Evolutionary conservation across 352 stramenopile species (phyloP).

Genomic region (Pseudoperonospora humuli): DNA sequence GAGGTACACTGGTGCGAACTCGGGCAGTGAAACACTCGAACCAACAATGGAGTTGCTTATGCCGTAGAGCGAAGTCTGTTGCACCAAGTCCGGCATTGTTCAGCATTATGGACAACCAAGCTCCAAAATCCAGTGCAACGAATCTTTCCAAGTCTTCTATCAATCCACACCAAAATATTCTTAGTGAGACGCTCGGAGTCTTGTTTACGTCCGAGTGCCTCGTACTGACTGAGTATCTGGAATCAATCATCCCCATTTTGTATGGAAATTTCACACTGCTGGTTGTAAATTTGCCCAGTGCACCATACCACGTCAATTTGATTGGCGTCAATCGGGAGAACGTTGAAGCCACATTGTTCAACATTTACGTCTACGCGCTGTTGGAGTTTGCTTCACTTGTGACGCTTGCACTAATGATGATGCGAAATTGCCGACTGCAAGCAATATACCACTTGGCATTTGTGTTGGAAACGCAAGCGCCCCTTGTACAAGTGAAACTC

Average conservation of each 20-base stretch:
- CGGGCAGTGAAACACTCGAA: background rate
- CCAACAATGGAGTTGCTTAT: background rate
- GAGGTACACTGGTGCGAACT: background rate
- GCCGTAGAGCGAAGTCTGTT: background rate
- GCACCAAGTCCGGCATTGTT: background rate
- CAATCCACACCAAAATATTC: conserved; percentile 7
- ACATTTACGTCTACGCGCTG: conserved; percentile 14
- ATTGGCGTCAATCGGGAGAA: conserved; percentile 1
- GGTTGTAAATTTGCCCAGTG: conserved; percentile 23
- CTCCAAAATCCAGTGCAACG: background rate
- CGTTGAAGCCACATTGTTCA: conserved; percentile 6
- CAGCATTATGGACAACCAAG: background rate
- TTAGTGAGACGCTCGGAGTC: conserved; percentile 15
- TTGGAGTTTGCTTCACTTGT: conserved; percentile 24
- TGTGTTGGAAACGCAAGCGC: conserved; percentile 25
- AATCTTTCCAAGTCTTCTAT: background rate
- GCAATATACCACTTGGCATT: conserved; percentile 24
- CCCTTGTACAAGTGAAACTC: conserved; percentile 16
- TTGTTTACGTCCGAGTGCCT: conserved; percentile 29
- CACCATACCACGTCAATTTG: conserved; percentile 24
- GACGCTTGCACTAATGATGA: conserved; percentile 12
- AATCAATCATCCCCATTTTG: conserved; percentile 31
- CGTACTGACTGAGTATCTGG: conserved; percentile 31
- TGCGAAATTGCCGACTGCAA: conserved; percentile 16
- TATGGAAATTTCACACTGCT: conserved; percentile 18